phyloP scores from a whole-genome alignment of 129 eudicot species.

The Flaveria robusta region DNA sequence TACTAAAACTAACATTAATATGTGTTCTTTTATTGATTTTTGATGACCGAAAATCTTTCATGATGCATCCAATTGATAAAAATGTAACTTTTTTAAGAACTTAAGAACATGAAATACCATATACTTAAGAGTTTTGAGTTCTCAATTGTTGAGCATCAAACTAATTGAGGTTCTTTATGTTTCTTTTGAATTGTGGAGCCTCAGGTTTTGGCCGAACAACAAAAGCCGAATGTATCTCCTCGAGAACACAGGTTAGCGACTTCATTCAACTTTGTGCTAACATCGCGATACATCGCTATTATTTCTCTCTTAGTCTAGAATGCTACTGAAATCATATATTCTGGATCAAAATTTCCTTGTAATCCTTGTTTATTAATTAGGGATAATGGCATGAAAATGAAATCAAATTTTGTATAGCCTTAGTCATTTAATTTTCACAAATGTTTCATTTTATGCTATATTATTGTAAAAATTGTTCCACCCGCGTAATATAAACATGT shows the following conservation, averaged over 20 bases:
- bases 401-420: neutral
- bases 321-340: too few relatives aligned
- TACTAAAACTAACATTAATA: neutral
- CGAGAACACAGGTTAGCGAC: conserved; percentile 77
- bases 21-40: neutral
- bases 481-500: neutral
- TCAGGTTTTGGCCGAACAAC: conserved; percentile 97
- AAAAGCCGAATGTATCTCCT: conserved; percentile 99
- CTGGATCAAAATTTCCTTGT: too few relatives aligned
- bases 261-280: neutral
- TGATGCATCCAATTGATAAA: neutral
- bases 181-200: conserved; percentile 39
- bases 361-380: too few relatives aligned
- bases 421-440: neutral
- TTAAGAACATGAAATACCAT: neutral
- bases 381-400: too few relatives aligned
- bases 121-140: neutral
- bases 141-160: conserved; percentile 18
- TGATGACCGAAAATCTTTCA: neutral
- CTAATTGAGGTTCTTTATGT: conserved; percentile 15
- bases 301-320: neutral
- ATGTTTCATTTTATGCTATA: neutral
- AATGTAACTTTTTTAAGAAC: too few relatives aligned
- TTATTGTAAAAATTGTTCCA: neutral
- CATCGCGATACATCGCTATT: neutral